phyloP scores from a whole-genome alignment of 495 filamentous ascomycete genomes.

The Baudoinia panamericana region DNA sequence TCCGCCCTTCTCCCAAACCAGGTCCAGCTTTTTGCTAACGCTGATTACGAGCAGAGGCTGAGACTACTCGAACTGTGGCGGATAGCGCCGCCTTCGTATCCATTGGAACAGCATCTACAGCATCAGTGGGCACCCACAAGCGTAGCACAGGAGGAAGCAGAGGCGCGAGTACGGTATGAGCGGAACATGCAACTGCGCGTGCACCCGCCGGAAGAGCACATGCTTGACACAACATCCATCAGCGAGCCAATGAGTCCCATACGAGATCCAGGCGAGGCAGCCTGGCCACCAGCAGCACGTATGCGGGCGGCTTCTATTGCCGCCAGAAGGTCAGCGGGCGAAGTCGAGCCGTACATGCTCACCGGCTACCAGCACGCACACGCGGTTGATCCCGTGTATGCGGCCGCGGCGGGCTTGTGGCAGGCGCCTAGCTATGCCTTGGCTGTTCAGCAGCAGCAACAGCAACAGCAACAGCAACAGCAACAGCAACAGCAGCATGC shows the following conservation, averaged over 20 bases:
- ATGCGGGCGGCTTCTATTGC: slow-evolving; percentile 15
- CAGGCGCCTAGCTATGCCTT: slow-evolving; percentile 14
- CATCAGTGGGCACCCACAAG: slow-evolving; percentile 23
- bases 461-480: slow-evolving; percentile 5
- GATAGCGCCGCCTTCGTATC: slow-evolving; percentile 25
- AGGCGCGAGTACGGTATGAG: slow-evolving; percentile 29
- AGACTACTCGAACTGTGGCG: slow-evolving; percentile 32
- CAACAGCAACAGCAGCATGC: slow-evolving; percentile 4
- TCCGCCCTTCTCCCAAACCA: slow-evolving; percentile 28
- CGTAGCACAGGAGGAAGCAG: slow-evolving; percentile 27
- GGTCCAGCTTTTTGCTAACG: slow-evolving; percentile 29
- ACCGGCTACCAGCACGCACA: slow-evolving; percentile 4
- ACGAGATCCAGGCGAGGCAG: slow-evolving; percentile 6
- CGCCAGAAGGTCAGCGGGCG: not conserved
- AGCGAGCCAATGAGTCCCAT: slow-evolving; percentile 11
- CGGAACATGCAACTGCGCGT: not conserved
- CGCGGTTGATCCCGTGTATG: slow-evolving; percentile 14
- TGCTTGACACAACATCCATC: slow-evolving; percentile 11
- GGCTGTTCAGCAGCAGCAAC: slow-evolving; percentile 3
- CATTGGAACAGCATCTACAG: slow-evolving; percentile 7
- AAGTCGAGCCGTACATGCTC: slow-evolving; percentile 14
- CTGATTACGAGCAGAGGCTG: slow-evolving; percentile 28
- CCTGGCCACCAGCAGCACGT: slow-evolving; percentile 18
- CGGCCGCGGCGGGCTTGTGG: slow-evolving; percentile 10
- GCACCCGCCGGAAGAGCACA: slow-evolving; percentile 10